These are phyloP conservation scores for Rhizopogon vesiculosus DNA, from an alignment of 768 basidiomycete genomes.

Conservation along the genomic window DNA sequence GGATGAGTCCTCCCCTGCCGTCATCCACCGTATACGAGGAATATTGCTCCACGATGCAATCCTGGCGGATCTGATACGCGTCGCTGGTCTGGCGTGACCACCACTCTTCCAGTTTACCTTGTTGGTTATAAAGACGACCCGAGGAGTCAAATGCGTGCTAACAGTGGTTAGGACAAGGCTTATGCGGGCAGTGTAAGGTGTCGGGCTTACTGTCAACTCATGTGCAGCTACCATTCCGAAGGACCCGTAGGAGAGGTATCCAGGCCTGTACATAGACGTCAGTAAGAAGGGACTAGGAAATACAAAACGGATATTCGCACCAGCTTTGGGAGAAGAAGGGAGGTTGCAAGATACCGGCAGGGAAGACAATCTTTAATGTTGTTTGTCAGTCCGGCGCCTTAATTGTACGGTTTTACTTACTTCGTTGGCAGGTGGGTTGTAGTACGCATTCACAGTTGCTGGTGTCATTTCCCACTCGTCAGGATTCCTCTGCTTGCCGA, in stretches of 20 bases:
- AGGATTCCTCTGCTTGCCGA: slow-evolving; percentile 67
- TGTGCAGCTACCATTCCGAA: slow-evolving; percentile 93
- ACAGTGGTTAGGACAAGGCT: neutral
- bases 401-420: slow-evolving; percentile 29
- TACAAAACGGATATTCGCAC: slow-evolving; percentile 30
- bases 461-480: slow-evolving; percentile 88
- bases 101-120: slow-evolving; percentile 87
- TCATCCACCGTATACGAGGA: slow-evolving; percentile 86
- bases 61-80: slow-evolving; percentile 76
- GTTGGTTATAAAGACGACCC: slow-evolving; percentile 85
- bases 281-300: neutral
- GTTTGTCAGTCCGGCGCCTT: neutral
- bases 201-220: slow-evolving; percentile 69
- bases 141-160: slow-evolving; percentile 91
- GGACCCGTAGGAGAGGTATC: slow-evolving; percentile 85
- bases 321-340: slow-evolving; percentile 86
- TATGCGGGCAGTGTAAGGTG: neutral
- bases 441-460: slow-evolving; percentile 85
- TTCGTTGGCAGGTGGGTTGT: slow-evolving; percentile 84
- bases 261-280: slow-evolving; percentile 52
- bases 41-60: slow-evolving; percentile 90
- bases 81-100: slow-evolving; percentile 87
- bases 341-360: slow-evolving; percentile 90
- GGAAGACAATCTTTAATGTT: slow-evolving; percentile 75
- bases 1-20: slow-evolving; percentile 75